Evolutionary conservation across 2,329 filamentous ascomycete genomes (phyloP).

Genomic region (Colletotrichum aenigma): DNA sequence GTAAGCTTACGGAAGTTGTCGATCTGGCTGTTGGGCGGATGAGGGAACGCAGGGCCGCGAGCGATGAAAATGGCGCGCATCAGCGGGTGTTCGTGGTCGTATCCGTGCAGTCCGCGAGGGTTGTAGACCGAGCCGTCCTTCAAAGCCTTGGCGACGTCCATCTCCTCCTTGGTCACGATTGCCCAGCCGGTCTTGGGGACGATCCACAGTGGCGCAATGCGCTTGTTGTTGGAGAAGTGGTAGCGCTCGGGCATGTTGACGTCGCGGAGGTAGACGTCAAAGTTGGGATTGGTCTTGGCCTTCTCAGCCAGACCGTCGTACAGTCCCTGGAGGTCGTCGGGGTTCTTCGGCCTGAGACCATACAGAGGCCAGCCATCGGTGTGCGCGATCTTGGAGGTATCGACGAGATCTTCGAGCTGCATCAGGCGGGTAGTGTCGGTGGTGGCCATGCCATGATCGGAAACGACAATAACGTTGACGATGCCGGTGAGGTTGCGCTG

Average conservation of each 20-base stretch:
- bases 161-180: constrained; percentile 80
- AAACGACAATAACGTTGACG: constrained; percentile 95
- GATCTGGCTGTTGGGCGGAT: constrained; percentile 79
- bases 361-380: constrained; percentile 94
- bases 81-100: constrained; percentile 91
- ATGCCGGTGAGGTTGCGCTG: constrained; percentile 84
- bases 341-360: constrained; percentile 80
- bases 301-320: constrained; percentile 66
- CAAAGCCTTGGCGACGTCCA: constrained; percentile 72
- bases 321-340: constrained; percentile 67
- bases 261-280: constrained; percentile 87
- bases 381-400: constrained; percentile 77
- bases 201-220: constrained; percentile 95
- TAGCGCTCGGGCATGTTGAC: constrained; percentile 90
- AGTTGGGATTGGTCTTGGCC: constrained; percentile 65
- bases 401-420: constrained; percentile 88
- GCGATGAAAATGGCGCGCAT: constrained; percentile 98
- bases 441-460: constrained; percentile 97
- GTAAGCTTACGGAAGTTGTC: constrained; percentile 79
- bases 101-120: constrained; percentile 88
- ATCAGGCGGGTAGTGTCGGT: constrained; percentile 81
- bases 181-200: constrained; percentile 93
- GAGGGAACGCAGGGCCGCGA: constrained; percentile 88
- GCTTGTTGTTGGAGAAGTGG: constrained; percentile 85
- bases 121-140: constrained; percentile 71